Conservation (phyloP, 2,329 filamentous ascomycete species). For the Dothiorella sarmentorum region DNA sequence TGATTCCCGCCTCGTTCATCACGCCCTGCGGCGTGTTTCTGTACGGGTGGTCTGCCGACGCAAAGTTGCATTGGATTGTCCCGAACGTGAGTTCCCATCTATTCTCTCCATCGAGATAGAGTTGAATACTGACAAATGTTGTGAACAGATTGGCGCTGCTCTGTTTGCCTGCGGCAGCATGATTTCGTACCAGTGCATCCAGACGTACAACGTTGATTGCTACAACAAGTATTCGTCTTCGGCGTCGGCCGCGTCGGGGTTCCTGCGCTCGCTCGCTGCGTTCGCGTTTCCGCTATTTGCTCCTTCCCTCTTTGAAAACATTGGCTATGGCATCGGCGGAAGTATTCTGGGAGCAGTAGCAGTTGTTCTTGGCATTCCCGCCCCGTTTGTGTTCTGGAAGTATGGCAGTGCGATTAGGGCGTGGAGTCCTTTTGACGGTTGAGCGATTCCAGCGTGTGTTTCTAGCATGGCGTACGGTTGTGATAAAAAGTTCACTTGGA, state of each 20-base stretch:
- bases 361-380: conserved; percentile 46
- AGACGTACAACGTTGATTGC: conserved; percentile 54
- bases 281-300: conserved; percentile 47
- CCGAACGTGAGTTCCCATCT: conserved; percentile 37
- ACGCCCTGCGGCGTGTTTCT: conserved; percentile 53
- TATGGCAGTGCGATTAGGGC: conserved; percentile 47
- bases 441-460: neutral
- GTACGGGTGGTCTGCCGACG: conserved; percentile 57
- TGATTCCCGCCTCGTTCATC: conserved; percentile 51
- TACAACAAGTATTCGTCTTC: conserved; percentile 50
- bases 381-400: conserved; percentile 48
- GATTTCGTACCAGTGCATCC: conserved; percentile 45
- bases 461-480: neutral
- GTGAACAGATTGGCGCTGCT: conserved; percentile 43
- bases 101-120: neutral
- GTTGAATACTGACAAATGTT: neutral
- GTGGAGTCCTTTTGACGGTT: conserved; percentile 28
- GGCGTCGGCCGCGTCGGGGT: conserved; percentile 48
- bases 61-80: conserved; percentile 50
- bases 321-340: conserved; percentile 50
- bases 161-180: conserved; percentile 50
- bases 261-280: conserved; percentile 46
- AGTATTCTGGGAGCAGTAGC: conserved; percentile 46
- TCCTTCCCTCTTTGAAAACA: conserved; percentile 40
- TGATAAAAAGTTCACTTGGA: neutral